Evolutionary conservation across 768 basidiomycete species (phyloP).

Genomic region (Xerocomellus amylosporus): DNA sequence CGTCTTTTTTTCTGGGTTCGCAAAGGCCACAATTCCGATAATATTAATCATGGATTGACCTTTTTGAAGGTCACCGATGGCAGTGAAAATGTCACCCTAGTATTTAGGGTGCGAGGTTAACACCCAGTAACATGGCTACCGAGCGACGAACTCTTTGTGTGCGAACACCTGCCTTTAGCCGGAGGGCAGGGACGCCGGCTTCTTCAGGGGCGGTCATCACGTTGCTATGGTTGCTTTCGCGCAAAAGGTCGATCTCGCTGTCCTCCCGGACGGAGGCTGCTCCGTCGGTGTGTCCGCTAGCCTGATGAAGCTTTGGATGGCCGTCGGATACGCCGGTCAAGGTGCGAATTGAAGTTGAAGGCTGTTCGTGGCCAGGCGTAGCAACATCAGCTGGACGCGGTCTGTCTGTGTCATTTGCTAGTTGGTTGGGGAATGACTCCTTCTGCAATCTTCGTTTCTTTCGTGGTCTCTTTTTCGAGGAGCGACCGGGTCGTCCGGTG

Average conservation of each 20-base stretch:
- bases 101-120: neutral
- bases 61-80: slow-evolving; percentile 14
- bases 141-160: slow-evolving; percentile 28
- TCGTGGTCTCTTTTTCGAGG: slow-evolving; percentile 1
- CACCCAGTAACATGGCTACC: neutral
- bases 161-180: slow-evolving; percentile 21
- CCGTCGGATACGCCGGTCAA: neutral
- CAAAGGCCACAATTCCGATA: slow-evolving; percentile 31
- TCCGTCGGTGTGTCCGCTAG: neutral
- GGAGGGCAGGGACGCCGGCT: neutral
- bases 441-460: slow-evolving; percentile 17
- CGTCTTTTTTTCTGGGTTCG: slow-evolving; percentile 15
- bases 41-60: slow-evolving; percentile 24
- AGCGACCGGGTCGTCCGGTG: neutral
- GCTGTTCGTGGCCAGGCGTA: slow-evolving; percentile 4
- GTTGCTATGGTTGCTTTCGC: neutral
- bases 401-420: neutral
- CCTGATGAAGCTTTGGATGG: neutral
- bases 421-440: neutral
- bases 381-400: neutral
- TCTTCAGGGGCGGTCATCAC: neutral
- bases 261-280: neutral
- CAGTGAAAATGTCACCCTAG: slow-evolving; percentile 28
- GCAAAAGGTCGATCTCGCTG: neutral
- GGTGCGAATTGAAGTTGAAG: neutral